Conservation (phyloP, 2,329 filamentous ascomycete genomes). For the Nothomitra cinnamomea region DNA sequence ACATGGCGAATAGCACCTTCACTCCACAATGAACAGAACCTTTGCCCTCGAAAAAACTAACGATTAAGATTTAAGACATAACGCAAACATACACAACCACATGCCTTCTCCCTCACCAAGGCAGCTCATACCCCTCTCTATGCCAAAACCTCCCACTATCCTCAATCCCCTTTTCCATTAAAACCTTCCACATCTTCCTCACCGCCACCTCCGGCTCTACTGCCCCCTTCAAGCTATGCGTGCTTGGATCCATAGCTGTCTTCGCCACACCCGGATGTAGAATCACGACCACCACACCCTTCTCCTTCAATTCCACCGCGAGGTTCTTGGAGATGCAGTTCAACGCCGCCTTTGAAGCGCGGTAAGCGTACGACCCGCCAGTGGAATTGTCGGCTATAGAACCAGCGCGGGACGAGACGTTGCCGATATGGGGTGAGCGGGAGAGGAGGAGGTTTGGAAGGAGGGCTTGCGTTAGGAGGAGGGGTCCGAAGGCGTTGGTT, state of each 20-base stretch:
- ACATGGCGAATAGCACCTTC: no score
- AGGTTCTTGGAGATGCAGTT: constrained; percentile 36
- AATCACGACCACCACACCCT: constrained; percentile 24
- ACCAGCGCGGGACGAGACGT: constrained; percentile 62
- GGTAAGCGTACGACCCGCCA: constrained; percentile 72
- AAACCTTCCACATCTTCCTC: constrained; percentile 25
- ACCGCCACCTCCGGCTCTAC: constrained; percentile 29
- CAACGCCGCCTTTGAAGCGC: constrained; percentile 57
- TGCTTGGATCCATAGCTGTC: constrained; percentile 18
- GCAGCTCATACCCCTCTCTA: constrained; percentile 26
- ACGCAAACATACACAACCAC: no score
- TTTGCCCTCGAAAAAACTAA: no score
- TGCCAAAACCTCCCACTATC: constrained; percentile 29
- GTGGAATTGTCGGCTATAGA: constrained; percentile 53
- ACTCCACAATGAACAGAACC: no score
- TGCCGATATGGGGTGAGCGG: constrained; percentile 39
- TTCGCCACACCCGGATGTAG: constrained; percentile 28
- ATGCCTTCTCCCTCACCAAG: constrained; percentile 19
- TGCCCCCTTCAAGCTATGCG: constrained; percentile 17
- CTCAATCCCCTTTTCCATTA: constrained; percentile 23
- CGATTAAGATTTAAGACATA: no score
- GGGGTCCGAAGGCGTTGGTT: constrained; percentile 28
- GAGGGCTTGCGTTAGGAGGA: constrained; percentile 28
- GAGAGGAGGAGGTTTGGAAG: constrained; percentile 22
- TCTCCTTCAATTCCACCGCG: constrained; percentile 24